A percentile compares a stretch with the other conserved stretches of the same genome.
phyloP scores from a whole-genome alignment of 169 alveolate genomes.

The Plasmodium sp. region DNA sequence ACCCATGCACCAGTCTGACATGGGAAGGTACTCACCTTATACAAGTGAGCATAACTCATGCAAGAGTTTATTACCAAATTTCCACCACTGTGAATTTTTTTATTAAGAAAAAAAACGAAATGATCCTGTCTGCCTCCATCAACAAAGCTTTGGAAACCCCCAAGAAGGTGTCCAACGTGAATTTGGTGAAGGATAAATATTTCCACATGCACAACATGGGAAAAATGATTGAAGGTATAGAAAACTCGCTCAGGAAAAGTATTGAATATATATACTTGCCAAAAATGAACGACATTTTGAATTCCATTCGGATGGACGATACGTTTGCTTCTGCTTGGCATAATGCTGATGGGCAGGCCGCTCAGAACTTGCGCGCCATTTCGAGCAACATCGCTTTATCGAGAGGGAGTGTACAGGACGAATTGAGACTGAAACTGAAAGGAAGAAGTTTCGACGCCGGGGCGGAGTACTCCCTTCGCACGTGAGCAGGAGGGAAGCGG shows the following conservation, averaged over 20 bases:
- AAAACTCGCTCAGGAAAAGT: conserved; percentile 51
- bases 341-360: neutral
- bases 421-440: conserved; percentile 15
- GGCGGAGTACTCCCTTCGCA: conserved; percentile 12
- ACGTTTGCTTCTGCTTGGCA: neutral
- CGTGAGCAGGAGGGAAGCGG: neutral
- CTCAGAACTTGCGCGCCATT: neutral
- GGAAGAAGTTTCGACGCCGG: neutral
- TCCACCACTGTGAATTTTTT: conserved; percentile 41
- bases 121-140: conserved; percentile 42
- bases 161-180: conserved; percentile 20
- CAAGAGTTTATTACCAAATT: conserved; percentile 29
- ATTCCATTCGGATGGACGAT: conserved; percentile 28
- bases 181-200: conserved; percentile 48
- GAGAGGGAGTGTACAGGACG: conserved; percentile 25
- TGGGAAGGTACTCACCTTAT: conserved; percentile 71
- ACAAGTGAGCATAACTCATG: conserved; percentile 52
- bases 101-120: conserved; percentile 16
- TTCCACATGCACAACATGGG: conserved; percentile 68
- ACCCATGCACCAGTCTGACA: neutral
- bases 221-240: conserved; percentile 52
- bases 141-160: conserved; percentile 68
- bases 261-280: conserved; percentile 51
- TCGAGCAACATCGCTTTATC: neutral
- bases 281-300: conserved; percentile 36